Evolutionary conservation across 2,329 filamentous ascomycete species (phyloP), one percentile per base, ranked within the genome.

Genomic region (Gnomoniopsis smithogilvyi): DNA sequence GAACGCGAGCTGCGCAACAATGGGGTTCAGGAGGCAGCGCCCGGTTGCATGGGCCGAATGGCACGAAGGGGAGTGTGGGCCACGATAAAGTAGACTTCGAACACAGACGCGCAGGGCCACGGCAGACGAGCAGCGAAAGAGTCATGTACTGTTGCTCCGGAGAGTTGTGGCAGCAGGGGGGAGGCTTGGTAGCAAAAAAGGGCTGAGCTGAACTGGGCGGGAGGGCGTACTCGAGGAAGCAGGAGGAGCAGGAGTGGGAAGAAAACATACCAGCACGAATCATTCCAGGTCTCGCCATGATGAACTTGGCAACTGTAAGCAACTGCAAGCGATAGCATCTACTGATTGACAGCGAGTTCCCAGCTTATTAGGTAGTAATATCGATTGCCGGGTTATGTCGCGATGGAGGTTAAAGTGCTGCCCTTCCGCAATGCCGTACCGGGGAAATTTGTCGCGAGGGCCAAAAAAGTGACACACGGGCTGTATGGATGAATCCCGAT

Each of bases 211-310:
- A 49, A 34, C 19, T 54, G 33, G 38, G 41, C 41, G 19, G 41
- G 17, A n/a, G 41, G 12, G 41, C 19, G 14, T n/a, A 17, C n/a
- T 11, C 7, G 8, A 19, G n/a, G 15, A 11, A 10, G 41, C n/a
- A 45, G 38, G 34, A 38, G 15, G 38, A 15, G 38, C 14, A 26
- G 43, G 63, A 55, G 45, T 1, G 14, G 3, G 10, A 12, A 14
- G 26, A 45, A 62, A 55, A 76, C 82, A 67, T 81, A 85, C 82
- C 82, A 70, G 82, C 82, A 70, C 82, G 81, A 73, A 85, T 77
- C 66, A 85, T 83, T 66, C 78, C 77, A 68, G 82, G 82, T 74
- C 82, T 80, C 69, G 81, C 82, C 82, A 85, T 85, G 68, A 67
- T 79, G 50, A 30, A 41, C 51, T 57, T 57, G 53, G 58, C 45